These are phyloP conservation scores for Tolypocladium tropicale DNA, from an alignment of 2,329 filamentous ascomycete genomes.

Conservation along the genomic window DNA sequence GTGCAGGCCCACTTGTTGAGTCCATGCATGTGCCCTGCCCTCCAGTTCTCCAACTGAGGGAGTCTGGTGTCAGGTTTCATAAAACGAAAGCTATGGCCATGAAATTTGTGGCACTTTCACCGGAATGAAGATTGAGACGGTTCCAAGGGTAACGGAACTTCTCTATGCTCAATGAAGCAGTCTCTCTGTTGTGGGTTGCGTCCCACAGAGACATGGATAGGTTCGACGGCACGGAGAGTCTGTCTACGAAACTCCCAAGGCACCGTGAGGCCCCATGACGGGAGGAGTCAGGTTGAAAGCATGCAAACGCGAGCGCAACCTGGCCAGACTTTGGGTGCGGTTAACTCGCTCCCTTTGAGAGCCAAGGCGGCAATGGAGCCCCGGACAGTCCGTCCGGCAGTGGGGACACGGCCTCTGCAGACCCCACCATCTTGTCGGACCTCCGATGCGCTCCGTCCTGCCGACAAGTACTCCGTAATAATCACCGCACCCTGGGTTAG, in stretches of 20 bases:
- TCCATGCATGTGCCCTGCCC: too few species aligned
- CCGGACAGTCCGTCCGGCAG: neutral
- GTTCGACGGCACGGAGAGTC: neutral
- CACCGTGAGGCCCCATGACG: neutral
- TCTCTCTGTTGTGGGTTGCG: neutral
- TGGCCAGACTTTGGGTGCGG: neutral
- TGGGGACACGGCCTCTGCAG: neutral
- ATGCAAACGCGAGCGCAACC: neutral
- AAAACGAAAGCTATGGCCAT: too few species aligned
- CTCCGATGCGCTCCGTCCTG: neutral
- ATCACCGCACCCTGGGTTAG: too few species aligned
- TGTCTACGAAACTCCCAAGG: neutral
- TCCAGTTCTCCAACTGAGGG: too few species aligned
- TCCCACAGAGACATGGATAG: neutral
- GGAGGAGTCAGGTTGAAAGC: neutral
- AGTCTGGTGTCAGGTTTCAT: too few species aligned
- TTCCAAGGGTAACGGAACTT: neutral
- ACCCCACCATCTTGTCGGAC: neutral
- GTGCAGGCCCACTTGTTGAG: neutral
- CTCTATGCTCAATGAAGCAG: neutral
- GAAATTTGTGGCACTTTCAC: neutral
- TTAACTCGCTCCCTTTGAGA: neutral
- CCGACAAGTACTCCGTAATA: neutral
- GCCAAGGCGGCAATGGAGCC: neutral
- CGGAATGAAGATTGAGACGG: neutral